Evolutionary conservation across 1,284 basidiomycete genomes (phyloP).

Genomic region (Malassezia globosa): DNA sequence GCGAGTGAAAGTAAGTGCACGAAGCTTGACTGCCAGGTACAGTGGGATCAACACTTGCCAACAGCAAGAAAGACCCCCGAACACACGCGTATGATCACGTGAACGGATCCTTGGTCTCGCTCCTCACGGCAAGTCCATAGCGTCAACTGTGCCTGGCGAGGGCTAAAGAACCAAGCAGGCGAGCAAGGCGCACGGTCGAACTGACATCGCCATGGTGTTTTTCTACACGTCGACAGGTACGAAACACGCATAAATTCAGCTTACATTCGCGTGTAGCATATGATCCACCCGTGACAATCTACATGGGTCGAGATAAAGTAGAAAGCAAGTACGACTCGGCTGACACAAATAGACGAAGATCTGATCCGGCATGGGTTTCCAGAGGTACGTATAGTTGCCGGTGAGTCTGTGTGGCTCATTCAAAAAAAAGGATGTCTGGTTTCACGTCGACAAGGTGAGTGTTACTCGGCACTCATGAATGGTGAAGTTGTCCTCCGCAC

Average conservation of each 20-base stretch:
- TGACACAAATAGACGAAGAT: constrained; percentile 20
- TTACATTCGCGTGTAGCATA: constrained; percentile 39
- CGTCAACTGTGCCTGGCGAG: no score
- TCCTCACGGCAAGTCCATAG: no score
- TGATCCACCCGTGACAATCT: constrained; percentile 62
- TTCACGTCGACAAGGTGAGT: constrained; percentile 52
- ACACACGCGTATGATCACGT: not conserved
- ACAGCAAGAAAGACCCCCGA: not conserved
- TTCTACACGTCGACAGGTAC: constrained; percentile 54
- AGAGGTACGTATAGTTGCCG: constrained; percentile 37
- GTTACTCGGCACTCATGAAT: no score
- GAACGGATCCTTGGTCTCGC: no score
- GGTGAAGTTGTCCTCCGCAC: constrained; percentile 33
- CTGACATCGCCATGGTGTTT: constrained; percentile 50
- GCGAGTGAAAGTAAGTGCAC: not conserved
- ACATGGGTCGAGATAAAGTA: constrained; percentile 87
- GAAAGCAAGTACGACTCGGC: constrained; percentile 4
- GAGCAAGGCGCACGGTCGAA: not conserved
- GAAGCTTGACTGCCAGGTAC: no score
- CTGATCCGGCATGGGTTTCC: constrained; percentile 55
- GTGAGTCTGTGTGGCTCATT: not conserved
- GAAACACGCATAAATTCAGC: not conserved
- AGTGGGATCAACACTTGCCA: constrained; percentile 14
- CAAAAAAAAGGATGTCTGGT: constrained; percentile 52
- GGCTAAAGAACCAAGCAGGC: not conserved